These are phyloP conservation scores for Aquilaria yunnanensis DNA, from an alignment of 345 rosid genomes.

Conservation along the genomic window DNA sequence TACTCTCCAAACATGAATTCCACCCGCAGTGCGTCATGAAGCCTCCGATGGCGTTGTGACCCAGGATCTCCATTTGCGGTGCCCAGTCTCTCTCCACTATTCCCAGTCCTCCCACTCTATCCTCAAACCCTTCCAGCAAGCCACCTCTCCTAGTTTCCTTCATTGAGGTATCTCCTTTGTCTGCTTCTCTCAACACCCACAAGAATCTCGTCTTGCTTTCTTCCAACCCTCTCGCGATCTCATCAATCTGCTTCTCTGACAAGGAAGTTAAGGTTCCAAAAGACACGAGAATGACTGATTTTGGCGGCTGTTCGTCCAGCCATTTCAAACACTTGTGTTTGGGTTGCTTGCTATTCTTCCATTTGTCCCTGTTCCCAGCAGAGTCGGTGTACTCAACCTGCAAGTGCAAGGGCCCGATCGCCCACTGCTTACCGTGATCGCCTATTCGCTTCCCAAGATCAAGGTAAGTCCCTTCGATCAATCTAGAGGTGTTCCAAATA, in stretches of 20 bases:
- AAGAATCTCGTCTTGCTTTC: conserved; percentile 39
- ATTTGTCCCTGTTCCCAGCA: background rate
- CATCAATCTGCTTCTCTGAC: conserved; percentile 24
- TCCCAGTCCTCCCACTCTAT: conserved; percentile 21
- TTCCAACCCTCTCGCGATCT: conserved; percentile 31
- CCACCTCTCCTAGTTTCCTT: conserved; percentile 8
- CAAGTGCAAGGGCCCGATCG: conserved; percentile 29
- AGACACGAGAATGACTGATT: conserved; percentile 32
- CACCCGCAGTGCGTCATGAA: conserved; percentile 66
- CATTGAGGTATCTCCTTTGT: conserved; percentile 35
- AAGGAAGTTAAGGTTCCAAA: conserved; percentile 34
- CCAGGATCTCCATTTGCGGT: conserved; percentile 48
- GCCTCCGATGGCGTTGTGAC: conserved; percentile 36
- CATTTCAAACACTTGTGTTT: conserved; percentile 24
- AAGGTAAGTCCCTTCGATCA: conserved; percentile 24
- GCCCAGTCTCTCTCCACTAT: conserved; percentile 47
- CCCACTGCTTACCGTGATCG: conserved; percentile 21
- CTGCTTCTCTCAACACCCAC: conserved; percentile 54
- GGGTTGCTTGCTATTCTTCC: background rate
- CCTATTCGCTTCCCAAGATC: conserved; percentile 11
- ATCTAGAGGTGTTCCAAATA: conserved; percentile 33
- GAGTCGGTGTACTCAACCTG: conserved; percentile 6
- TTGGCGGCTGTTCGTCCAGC: conserved; percentile 30
- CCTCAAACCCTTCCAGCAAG: conserved; percentile 35
- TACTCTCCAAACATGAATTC: conserved; percentile 64